Evolutionary conservation across 306 rosid species (phyloP).

Genomic region (Pyrus betulifolia): DNA sequence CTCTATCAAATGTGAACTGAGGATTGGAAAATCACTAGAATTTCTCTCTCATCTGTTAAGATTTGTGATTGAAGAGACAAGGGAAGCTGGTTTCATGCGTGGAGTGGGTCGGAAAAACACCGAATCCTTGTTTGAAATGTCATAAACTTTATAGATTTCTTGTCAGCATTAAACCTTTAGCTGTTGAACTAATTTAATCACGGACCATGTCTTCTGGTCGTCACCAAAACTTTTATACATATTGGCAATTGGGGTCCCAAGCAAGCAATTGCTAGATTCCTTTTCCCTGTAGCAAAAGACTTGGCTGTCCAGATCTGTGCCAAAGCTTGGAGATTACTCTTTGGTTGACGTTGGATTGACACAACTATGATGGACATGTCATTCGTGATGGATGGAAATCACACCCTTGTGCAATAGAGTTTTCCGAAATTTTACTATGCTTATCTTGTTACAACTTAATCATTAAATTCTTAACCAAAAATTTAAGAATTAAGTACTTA

Average conservation of each 20-base stretch:
- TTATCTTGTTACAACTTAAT: fast-evolving
- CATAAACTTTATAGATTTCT: neutral
- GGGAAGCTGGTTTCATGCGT: slow-evolving; percentile 10
- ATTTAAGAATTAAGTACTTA: no score
- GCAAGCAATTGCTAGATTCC: neutral
- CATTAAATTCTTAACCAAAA: no score
- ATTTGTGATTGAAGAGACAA: slow-evolving; percentile 5
- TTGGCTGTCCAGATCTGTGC: neutral
- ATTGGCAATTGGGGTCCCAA: neutral
- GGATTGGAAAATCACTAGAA: neutral
- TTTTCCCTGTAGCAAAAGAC: neutral
- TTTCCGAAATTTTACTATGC: no score
- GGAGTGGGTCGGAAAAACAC: slow-evolving; percentile 20
- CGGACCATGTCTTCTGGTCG: slow-evolving; percentile 16
- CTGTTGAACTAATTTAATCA: slow-evolving; percentile 17
- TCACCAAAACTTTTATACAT: neutral
- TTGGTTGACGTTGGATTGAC: neutral
- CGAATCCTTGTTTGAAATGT: slow-evolving; percentile 13
- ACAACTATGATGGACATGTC: neutral
- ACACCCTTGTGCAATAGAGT: no score
- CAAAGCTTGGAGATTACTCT: neutral
- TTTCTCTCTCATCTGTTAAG: neutral
- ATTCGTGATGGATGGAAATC: neutral
- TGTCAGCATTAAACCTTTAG: neutral
- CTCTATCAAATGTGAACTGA: no score